These are phyloP conservation scores for Zygosaccharomyces pseudobailii DNA, from an alignment of 1,139 yeast genomes.

Conservation along the genomic window DNA sequence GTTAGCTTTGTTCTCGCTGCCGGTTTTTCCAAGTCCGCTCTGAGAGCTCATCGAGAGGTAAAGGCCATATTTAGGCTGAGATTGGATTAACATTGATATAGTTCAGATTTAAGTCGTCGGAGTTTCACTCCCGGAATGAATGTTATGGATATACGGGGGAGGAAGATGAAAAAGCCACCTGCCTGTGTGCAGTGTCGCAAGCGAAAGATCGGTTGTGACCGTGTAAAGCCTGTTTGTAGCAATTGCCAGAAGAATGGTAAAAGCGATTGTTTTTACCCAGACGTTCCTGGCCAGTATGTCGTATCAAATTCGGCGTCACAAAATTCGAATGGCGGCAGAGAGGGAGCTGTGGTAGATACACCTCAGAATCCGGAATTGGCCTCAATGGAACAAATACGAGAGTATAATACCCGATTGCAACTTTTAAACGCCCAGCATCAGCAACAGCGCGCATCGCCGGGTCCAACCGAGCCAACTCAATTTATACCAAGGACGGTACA, in stretches of 20 bases:
- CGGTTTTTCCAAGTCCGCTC: constrained; percentile 6
- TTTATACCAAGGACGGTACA: constrained; percentile 24
- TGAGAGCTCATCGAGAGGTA: constrained; percentile 1
- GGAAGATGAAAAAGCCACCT: constrained; percentile 29
- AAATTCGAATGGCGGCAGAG: constrained; percentile 8
- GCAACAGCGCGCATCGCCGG: constrained; percentile 16
- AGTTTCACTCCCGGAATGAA: constrained; percentile 4
- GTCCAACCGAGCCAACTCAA: constrained; percentile 20
- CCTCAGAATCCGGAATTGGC: constrained; percentile 25
- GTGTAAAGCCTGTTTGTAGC: constrained; percentile 48
- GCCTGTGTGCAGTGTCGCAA: constrained; percentile 47
- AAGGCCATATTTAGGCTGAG: background rate
- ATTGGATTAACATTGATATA: background rate
- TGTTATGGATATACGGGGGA: constrained; percentile 24
- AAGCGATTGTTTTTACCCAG: constrained; percentile 29
- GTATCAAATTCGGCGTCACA: constrained; percentile 17
- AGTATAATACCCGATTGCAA: constrained; percentile 27
- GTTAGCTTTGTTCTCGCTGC: constrained; percentile 4
- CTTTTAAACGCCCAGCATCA: constrained; percentile 21
- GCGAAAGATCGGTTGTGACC: constrained; percentile 54
- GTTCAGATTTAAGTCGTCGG: background rate
- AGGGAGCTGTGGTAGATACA: constrained; percentile 7
- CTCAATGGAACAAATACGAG: constrained; percentile 29
- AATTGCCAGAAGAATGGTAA: constrained; percentile 43
- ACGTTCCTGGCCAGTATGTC: constrained; percentile 30